Percentiles rank a stretch among this genome's conserved stretches.
These are phyloP conservation scores for Warburgia ugandensis DNA, from an alignment of 164 flowering plant species.

Conservation along the genomic window DNA sequence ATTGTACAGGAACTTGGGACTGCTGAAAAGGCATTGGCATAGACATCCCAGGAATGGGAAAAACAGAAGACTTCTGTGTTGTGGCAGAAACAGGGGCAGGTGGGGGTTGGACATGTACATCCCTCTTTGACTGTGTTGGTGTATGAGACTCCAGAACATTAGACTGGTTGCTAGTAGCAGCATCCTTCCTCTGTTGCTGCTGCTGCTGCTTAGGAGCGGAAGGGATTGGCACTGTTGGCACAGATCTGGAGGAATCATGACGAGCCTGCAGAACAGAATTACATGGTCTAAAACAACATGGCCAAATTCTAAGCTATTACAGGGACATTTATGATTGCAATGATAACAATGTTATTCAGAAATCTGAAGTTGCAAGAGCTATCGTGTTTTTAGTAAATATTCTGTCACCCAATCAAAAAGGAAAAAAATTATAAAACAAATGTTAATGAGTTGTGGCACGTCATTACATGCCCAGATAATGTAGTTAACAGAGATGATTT, in stretches of 20 bases:
- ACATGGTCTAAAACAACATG: too few relatives aligned
- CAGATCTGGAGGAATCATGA: conserved; percentile 40
- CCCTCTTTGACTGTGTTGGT: conserved; percentile 42
- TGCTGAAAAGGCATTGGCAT: conserved; percentile 58
- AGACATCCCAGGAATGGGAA: conserved; percentile 41
- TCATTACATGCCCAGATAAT: too few relatives aligned
- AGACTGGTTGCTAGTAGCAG: conserved; percentile 23
- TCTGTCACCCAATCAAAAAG: too few relatives aligned
- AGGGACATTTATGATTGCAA: too few relatives aligned
- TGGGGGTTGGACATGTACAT: conserved; percentile 28
- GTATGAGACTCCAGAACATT: conserved; percentile 30
- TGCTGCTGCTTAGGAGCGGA: conserved; percentile 51
- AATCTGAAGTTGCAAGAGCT: too few relatives aligned
- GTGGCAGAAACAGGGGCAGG: conserved; percentile 25
- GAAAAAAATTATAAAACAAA: too few relatives aligned
- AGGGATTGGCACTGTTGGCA: conserved; percentile 43
- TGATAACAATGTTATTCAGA: too few relatives aligned
- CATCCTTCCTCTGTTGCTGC: conserved; percentile 37
- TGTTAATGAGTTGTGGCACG: too few relatives aligned
- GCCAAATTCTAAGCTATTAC: too few relatives aligned
- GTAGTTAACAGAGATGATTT: too few relatives aligned
- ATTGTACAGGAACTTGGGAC: conserved; percentile 49
- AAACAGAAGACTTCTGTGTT: conserved; percentile 46
- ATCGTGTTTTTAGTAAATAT: too few relatives aligned
- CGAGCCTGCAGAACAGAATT: conserved; percentile 46